phyloP scores from a whole-genome alignment of 1,139 yeast genomes.

The Zygosaccharomyces sapae region DNA sequence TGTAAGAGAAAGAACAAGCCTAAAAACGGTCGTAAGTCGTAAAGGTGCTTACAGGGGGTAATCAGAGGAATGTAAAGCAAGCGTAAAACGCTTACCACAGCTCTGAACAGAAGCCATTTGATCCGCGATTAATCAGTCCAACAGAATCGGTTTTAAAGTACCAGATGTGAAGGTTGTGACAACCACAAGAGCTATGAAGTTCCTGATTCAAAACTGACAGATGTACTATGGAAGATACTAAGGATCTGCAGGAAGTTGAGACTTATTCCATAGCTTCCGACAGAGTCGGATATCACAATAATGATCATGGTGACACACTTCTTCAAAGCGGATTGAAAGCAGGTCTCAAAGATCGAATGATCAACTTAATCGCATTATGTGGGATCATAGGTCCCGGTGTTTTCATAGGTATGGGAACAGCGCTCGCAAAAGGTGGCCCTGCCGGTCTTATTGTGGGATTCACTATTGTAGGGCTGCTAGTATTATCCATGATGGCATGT shows the following conservation, averaged over 20 bases:
- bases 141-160: too few relatives aligned
- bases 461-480: conserved; percentile 52
- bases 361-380: conserved; percentile 65
- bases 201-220: neutral
- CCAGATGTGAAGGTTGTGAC: too few relatives aligned
- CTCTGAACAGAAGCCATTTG: too few relatives aligned
- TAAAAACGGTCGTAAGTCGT: too few relatives aligned
- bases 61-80: too few relatives aligned
- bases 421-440: conserved; percentile 58
- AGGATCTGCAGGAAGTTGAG: neutral
- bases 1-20: too few relatives aligned
- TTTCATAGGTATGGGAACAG: conserved; percentile 62
- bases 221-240: neutral
- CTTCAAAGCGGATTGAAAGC: conserved; percentile 33
- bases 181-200: too few relatives aligned
- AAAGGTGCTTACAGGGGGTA: too few relatives aligned
- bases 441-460: conserved; percentile 61
- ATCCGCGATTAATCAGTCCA: too few relatives aligned
- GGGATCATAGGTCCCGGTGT: conserved; percentile 71
- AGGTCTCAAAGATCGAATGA: conserved; percentile 31
- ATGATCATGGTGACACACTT: conserved; percentile 31
- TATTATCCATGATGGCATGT: conserved; percentile 54
- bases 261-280: conserved; percentile 2
- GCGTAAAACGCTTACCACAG: too few relatives aligned
- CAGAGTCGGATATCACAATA: conserved; percentile 24